Conservation (phyloP, 768 basidiomycete genomes). For the Leucogyrophana mollusca region DNA sequence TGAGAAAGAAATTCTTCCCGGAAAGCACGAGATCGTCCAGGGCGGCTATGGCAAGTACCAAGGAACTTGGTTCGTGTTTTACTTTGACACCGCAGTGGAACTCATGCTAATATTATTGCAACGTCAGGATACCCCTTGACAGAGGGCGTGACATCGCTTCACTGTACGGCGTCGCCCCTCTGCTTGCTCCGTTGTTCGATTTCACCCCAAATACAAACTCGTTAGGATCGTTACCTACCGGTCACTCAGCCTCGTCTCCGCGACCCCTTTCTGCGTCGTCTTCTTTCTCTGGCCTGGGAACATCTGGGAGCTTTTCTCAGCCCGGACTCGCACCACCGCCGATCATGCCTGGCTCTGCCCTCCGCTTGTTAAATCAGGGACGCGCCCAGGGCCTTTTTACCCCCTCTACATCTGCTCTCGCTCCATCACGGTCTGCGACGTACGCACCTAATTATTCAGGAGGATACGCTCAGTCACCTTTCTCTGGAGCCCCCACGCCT, state of each 20-base stretch:
- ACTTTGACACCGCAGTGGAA: conserved; percentile 2
- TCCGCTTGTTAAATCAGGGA: conserved; percentile 81
- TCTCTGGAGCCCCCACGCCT: conserved; percentile 44
- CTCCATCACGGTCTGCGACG: conserved; percentile 42
- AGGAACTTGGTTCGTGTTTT: conserved; percentile 82
- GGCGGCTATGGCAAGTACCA: conserved; percentile 99
- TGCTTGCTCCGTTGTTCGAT: conserved; percentile 90
- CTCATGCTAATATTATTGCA: background rate
- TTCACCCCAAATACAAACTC: conserved; percentile 79
- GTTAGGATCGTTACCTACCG: conserved; percentile 64
- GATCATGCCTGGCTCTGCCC: conserved; percentile 85
- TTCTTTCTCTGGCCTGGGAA: conserved; percentile 54
- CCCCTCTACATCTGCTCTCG: conserved; percentile 69
- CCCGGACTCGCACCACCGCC: conserved; percentile 70
- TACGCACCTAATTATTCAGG: conserved; percentile 54
- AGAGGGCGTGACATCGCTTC: conserved; percentile 89
- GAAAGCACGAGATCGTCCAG: conserved; percentile 97
- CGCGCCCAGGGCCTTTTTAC: conserved; percentile 85
- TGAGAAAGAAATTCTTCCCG: conserved; percentile 94
- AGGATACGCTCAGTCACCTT: conserved; percentile 49
- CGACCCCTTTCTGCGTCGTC: conserved; percentile 69
- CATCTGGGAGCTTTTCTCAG: conserved; percentile 48
- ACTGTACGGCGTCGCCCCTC: conserved; percentile 87
- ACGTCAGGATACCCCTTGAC: conserved; percentile 88
- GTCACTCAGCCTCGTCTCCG: conserved; percentile 46